These are phyloP conservation scores for Tricholoma furcatifolium DNA, from an alignment of 768 basidiomycete species.

Conservation along the genomic window DNA sequence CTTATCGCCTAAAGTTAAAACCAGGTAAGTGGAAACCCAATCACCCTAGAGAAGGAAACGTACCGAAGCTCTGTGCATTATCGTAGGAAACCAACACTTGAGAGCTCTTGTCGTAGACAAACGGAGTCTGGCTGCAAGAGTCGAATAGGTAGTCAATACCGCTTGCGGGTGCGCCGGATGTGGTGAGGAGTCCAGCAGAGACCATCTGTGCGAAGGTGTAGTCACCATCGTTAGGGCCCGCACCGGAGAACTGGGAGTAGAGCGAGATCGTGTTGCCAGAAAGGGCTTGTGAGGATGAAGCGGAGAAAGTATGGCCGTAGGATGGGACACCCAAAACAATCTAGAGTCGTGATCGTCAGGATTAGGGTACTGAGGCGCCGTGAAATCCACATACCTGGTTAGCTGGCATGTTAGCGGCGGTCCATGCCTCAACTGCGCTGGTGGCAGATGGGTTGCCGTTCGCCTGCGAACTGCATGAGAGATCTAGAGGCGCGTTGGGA, in stretches of 20 bases:
- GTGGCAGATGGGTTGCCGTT: slow-evolving; percentile 59
- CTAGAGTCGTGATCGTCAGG: slow-evolving; percentile 14
- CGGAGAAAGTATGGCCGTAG: slow-evolving; percentile 75
- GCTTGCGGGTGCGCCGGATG: slow-evolving; percentile 40
- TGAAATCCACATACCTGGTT: slow-evolving; percentile 23
- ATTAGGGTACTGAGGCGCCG: background rate
- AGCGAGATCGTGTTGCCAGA: slow-evolving; percentile 30
- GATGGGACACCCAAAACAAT: slow-evolving; percentile 80
- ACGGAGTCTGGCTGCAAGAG: slow-evolving; percentile 75
- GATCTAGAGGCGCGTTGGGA: slow-evolving; percentile 78
- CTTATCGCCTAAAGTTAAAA: slow-evolving; percentile 42
- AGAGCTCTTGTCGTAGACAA: slow-evolving; percentile 56
- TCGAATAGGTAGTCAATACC: slow-evolving; percentile 62
- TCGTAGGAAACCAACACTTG: slow-evolving; percentile 70
- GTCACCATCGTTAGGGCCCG: slow-evolving; percentile 38
- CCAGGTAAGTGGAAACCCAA: background rate
- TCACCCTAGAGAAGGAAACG: background rate
- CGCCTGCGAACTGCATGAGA: slow-evolving; percentile 65
- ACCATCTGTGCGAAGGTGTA: slow-evolving; percentile 67
- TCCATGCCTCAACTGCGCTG: slow-evolving; percentile 74
- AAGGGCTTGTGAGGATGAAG: slow-evolving; percentile 35
- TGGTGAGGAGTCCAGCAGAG: slow-evolving; percentile 48
- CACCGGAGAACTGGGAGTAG: slow-evolving; percentile 50
- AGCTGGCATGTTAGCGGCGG: slow-evolving; percentile 69
- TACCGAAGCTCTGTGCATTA: slow-evolving; percentile 57